Evolutionary conservation across 345 rosid genomes (phyloP).

Genomic region (Salix koriyanagi): DNA sequence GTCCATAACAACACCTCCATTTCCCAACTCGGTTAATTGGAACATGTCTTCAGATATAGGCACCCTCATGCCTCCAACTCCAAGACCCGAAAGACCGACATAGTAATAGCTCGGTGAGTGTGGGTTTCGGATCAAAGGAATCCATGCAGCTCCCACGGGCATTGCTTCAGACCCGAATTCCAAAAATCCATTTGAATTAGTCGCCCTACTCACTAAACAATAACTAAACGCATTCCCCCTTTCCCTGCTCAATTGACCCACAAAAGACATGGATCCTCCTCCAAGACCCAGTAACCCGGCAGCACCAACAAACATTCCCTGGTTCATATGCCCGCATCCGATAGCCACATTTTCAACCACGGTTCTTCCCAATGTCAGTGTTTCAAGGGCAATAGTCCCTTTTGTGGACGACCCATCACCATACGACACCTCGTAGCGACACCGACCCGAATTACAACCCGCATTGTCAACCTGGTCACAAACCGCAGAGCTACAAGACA

Average conservation of each 20-base stretch:
- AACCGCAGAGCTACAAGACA: constrained; percentile 68
- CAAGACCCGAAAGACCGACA: constrained; percentile 72
- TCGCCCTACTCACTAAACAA: constrained; percentile 76
- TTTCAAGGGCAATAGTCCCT: constrained; percentile 80
- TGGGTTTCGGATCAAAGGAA: constrained; percentile 73
- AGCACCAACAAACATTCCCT: constrained; percentile 91
- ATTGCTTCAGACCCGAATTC: constrained; percentile 72
- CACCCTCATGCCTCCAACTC: constrained; percentile 63
- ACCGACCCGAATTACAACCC: constrained; percentile 70
- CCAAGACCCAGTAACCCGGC: constrained; percentile 92
- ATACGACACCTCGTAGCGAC: constrained; percentile 83
- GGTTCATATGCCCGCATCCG: constrained; percentile 87
- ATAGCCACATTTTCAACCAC: constrained; percentile 70
- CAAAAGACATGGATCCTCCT: constrained; percentile 83
- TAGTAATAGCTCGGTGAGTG: constrained; percentile 75
- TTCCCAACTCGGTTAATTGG: constrained; percentile 46
- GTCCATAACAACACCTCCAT: constrained; percentile 95
- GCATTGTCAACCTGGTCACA: constrained; percentile 72
- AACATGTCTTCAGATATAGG: constrained; percentile 58
- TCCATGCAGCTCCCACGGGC: constrained; percentile 94
- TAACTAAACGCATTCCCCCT: constrained; percentile 89
- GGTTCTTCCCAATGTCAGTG: constrained; percentile 62
- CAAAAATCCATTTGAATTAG: constrained; percentile 59
- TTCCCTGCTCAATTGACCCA: constrained; percentile 82
- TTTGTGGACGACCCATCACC: constrained; percentile 96